Evolutionary conservation across 1,284 basidiomycete species (phyloP).

Genomic region (Leccinum pachyderme): DNA sequence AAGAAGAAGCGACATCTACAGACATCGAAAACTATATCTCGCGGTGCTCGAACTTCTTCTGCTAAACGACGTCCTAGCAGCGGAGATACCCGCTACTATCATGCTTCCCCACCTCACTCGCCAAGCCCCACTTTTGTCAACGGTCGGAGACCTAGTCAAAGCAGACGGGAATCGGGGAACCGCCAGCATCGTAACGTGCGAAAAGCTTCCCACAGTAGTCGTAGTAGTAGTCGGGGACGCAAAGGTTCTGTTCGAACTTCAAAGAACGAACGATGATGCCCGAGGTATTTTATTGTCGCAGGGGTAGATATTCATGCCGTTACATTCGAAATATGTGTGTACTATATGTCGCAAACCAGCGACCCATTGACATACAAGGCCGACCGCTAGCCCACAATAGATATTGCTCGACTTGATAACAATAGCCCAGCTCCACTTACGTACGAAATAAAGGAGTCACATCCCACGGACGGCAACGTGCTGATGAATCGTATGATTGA

Average conservation of each 20-base stretch:
- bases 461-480: constrained; percentile 1
- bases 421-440: neutral
- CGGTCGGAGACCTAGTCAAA: constrained; percentile 23
- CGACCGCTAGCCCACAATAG: neutral
- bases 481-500: neutral
- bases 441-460: neutral
- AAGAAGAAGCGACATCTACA: constrained; percentile 15
- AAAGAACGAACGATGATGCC: constrained; percentile 7
- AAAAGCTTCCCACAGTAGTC: constrained; percentile 18
- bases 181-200: constrained; percentile 14
- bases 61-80: constrained; percentile 11
- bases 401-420: neutral
- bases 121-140: constrained; percentile 13
- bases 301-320: constrained; percentile 22
- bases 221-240: constrained; percentile 9
- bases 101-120: constrained; percentile 15
- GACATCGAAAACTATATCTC: constrained; percentile 5
- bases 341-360: neutral
- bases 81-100: constrained; percentile 11
- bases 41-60: constrained; percentile 12
- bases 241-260: constrained; percentile 2
- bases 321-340: constrained; percentile 1
- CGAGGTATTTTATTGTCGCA: constrained; percentile 21
- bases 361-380: neutral
- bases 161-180: constrained; percentile 6